A percentile compares a stretch with the other conserved stretches of the same genome.
These are phyloP conservation scores for Calonectria naviculata DNA, from an alignment of 2,329 filamentous ascomycete species.

Conservation along the genomic window DNA sequence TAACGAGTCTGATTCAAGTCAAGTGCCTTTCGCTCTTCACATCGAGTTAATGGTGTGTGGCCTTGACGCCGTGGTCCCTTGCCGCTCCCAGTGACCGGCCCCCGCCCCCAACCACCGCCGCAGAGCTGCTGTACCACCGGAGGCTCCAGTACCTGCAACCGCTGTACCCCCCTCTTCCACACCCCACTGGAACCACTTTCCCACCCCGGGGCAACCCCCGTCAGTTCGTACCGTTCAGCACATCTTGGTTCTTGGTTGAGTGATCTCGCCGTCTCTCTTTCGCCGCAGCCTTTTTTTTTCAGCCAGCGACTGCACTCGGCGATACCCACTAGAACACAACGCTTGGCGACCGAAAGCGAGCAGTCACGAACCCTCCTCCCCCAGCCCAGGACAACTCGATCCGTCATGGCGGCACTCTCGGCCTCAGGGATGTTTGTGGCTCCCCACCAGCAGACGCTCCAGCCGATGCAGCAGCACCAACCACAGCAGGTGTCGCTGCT, in stretches of 20 bases:
- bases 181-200: slow-evolving; percentile 25
- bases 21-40: slow-evolving; percentile 23
- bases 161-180: slow-evolving; percentile 32
- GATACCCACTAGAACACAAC: slow-evolving; percentile 14
- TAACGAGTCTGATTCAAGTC: slow-evolving; percentile 26
- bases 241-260: slow-evolving; percentile 7
- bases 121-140: slow-evolving; percentile 28
- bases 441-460: slow-evolving; percentile 31
- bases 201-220: slow-evolving; percentile 7
- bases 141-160: slow-evolving; percentile 36
- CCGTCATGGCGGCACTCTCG: slow-evolving; percentile 39
- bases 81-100: slow-evolving; percentile 37
- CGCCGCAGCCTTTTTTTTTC: neutral
- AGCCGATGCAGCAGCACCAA: slow-evolving; percentile 29
- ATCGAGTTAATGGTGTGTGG: slow-evolving; percentile 37
- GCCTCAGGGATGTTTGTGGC: slow-evolving; percentile 34
- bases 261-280: neutral
- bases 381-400: slow-evolving; percentile 16
- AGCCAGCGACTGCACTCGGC: slow-evolving; percentile 13
- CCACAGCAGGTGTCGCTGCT: slow-evolving; percentile 33
- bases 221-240: slow-evolving; percentile 15
- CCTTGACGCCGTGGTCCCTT: slow-evolving; percentile 37
- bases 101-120: slow-evolving; percentile 27
- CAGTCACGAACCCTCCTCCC: slow-evolving; percentile 11
- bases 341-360: slow-evolving; percentile 23